Conservation (phyloP, 2,329 filamentous ascomycete genomes). For the Colletotrichum sp. region DNA sequence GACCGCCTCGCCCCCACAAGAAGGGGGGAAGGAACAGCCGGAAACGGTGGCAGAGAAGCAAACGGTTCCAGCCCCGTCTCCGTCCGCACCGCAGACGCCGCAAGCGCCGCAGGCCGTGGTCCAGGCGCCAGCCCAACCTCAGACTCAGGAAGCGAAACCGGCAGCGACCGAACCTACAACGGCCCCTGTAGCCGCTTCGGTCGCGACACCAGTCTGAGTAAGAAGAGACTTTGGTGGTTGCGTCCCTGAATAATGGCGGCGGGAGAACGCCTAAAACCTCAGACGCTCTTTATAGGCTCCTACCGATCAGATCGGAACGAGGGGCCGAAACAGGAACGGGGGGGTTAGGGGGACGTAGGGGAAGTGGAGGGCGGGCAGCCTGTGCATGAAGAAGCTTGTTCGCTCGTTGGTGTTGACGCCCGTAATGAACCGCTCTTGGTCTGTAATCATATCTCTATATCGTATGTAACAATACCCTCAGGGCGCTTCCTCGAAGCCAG, state of each 20-base stretch:
- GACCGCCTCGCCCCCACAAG: not conserved
- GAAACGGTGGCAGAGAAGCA: not conserved
- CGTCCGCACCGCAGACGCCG: not conserved
- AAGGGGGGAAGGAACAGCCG: not conserved
- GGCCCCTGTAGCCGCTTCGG: not conserved
- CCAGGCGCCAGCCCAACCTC: not conserved
- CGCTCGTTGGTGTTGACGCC: not conserved
- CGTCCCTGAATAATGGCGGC: not conserved
- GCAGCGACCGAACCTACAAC: not conserved
- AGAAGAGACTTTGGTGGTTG: not conserved
- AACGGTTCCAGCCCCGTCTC: not conserved
- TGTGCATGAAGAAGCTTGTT: not conserved
- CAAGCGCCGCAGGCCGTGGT: not conserved
- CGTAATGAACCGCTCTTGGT: not conserved
- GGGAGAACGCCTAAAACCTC: not conserved
- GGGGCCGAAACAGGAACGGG: constrained; percentile 5
- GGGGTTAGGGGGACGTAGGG: not conserved
- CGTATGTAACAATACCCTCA: constrained; percentile 7
- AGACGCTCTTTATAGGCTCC: constrained; percentile 2
- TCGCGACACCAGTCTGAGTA: constrained; percentile 4
- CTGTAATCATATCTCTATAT: not conserved
- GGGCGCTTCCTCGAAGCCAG: not conserved
- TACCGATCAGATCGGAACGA: constrained; percentile 7
- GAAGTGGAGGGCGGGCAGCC: not conserved
- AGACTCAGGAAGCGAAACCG: constrained; percentile 1